Evolutionary conservation across 306 rosid species (phyloP).

Genomic region (Castanopsis chinensis): DNA sequence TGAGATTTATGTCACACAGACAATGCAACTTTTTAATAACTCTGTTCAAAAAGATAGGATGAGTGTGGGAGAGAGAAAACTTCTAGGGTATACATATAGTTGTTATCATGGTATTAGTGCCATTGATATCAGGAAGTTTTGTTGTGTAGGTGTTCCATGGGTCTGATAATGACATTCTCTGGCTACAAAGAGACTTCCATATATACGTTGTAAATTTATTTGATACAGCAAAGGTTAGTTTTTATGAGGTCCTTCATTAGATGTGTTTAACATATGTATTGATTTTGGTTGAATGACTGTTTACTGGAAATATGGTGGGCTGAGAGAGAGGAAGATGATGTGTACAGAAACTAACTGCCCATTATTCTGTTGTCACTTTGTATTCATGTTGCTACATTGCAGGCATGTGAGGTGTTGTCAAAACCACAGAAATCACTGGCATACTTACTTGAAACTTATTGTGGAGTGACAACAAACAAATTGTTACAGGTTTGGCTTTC

Average conservation of each 20-base stretch:
- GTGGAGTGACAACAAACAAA: constrained; percentile 80
- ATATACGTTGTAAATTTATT: constrained; percentile 81
- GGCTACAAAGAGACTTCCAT: constrained; percentile 96
- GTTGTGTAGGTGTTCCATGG: constrained; percentile 88
- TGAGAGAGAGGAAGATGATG: neutral
- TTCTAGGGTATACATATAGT: neutral
- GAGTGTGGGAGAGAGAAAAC: neutral
- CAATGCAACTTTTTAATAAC: neutral
- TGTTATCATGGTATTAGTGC: neutral
- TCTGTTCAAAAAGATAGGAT: neutral
- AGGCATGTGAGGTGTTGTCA: constrained; percentile 92
- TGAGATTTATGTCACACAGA: neutral
- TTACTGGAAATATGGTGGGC: neutral
- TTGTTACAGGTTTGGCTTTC: constrained; percentile 70
- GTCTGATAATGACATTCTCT: constrained; percentile 83
- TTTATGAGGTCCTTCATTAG: neutral
- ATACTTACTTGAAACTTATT: constrained; percentile 83
- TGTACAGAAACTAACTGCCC: constrained; percentile 14
- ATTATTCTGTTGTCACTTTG: constrained; percentile 3
- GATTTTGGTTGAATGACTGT: neutral
- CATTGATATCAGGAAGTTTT: constrained; percentile 25
- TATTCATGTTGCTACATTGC: constrained; percentile 30
- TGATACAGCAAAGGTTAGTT: constrained; percentile 83
- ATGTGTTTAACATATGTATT: constrained; percentile 9
- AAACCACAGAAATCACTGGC: constrained; percentile 94